Evolutionary conservation across 2,329 filamentous ascomycete species (phyloP).

Genomic region (Tothia fuscella): DNA sequence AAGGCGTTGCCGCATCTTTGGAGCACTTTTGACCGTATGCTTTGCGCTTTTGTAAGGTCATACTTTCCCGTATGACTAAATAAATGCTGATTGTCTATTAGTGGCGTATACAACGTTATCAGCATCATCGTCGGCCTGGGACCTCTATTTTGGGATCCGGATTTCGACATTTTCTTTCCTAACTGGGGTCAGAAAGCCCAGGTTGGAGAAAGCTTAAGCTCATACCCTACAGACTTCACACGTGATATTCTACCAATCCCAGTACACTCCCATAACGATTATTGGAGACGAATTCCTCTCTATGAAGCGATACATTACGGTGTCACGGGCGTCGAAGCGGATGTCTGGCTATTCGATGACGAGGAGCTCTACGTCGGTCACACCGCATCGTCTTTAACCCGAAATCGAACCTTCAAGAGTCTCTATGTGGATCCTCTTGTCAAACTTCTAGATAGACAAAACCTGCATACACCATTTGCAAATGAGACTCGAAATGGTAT

Average conservation of each 20-base stretch:
- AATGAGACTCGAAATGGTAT: constrained; percentile 30
- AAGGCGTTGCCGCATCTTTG: not conserved
- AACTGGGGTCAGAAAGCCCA: constrained; percentile 31
- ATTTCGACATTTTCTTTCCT: constrained; percentile 20
- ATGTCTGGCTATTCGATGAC: constrained; percentile 42
- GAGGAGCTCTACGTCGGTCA: constrained; percentile 45
- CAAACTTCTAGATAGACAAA: constrained; percentile 37
- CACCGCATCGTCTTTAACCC: constrained; percentile 33
- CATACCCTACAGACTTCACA: constrained; percentile 36
- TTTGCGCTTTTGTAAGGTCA: constrained; percentile 11
- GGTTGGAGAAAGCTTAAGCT: constrained; percentile 19
- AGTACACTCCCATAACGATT: constrained; percentile 49
- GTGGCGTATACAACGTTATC: constrained; percentile 30
- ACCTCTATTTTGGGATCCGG: constrained; percentile 23
- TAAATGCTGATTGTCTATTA: constrained; percentile 13
- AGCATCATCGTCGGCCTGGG: constrained; percentile 27
- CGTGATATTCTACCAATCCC: constrained; percentile 36
- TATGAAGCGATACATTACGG: constrained; percentile 43
- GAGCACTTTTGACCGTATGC: not conserved
- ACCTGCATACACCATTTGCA: constrained; percentile 28
- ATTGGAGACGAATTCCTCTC: constrained; percentile 43
- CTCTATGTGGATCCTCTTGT: constrained; percentile 43
- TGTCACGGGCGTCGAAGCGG: constrained; percentile 45
- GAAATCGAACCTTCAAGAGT: constrained; percentile 34
- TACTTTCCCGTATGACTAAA: not conserved